Conservation (phyloP, 179 eudicot genomes). For the Spinacia oleracea region DNA sequence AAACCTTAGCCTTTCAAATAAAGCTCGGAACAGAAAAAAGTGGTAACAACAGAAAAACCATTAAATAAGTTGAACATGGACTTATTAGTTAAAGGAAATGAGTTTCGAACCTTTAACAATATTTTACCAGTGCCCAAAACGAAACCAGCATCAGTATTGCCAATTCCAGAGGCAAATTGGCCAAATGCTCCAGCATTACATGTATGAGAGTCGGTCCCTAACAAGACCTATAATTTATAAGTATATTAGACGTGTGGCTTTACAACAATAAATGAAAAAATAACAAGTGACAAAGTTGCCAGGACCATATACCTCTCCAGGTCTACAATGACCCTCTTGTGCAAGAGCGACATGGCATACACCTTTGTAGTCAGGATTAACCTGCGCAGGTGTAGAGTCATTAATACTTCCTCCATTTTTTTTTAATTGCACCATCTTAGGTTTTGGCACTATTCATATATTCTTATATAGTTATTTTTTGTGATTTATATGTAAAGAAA, state of each 20-base stretch:
- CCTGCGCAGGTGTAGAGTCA: slow-evolving; percentile 46
- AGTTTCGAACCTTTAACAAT: slow-evolving; percentile 69
- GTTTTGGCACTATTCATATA: no score
- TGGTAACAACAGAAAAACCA: no score
- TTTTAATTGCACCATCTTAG: no score
- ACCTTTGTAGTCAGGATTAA: slow-evolving; percentile 96
- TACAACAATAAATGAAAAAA: not conserved
- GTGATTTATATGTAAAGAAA: no score
- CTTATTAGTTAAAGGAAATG: not conserved
- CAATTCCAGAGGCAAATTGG: slow-evolving; percentile 95
- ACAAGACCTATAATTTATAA: slow-evolving; percentile 51
- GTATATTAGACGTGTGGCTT: slow-evolving; percentile 6
- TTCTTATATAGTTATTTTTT: no score
- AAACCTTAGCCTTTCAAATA: not conserved
- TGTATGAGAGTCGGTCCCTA: slow-evolving; percentile 97
- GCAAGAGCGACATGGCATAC: slow-evolving; percentile 99
- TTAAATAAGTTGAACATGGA: not conserved
- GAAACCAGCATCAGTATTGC: slow-evolving; percentile 96
- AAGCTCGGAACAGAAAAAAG: not conserved
- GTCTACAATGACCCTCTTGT: slow-evolving; percentile 99
- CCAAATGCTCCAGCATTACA: slow-evolving; percentile 99
- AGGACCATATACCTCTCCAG: slow-evolving; percentile 75
- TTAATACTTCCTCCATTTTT: no score
- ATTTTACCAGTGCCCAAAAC: slow-evolving; percentile 92
- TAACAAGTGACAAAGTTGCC: not conserved